Base-by-base conservation (phyloP, 2,329 filamentous ascomycete species). In the Penicillium sp. region DNA sequence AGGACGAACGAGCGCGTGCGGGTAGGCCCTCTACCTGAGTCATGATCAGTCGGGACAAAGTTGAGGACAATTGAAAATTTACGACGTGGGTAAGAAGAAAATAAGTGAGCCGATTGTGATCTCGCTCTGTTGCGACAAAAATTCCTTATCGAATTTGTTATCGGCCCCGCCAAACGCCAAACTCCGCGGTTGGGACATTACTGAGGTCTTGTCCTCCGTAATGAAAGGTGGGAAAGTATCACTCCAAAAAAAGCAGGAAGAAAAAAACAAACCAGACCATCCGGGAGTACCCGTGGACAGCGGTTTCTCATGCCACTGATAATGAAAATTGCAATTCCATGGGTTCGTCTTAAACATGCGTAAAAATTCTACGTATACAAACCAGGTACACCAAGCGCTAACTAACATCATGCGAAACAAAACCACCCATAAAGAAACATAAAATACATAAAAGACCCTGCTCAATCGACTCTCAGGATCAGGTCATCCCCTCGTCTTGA, bases 391-490 rank as follows among this genome's bases (percentile, higher is more conserved):
- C 5, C 34, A n/a, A n/a, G 6, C 34, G 34, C 34, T 36, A n/a
- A n/a, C 34, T 31, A 27, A 18, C 24, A 18, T 32, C 13, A 27
- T 53, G 40, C 27, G 31, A 49, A 27, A 27, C 36, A 38, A 43
- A 45, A 21, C 43, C 53, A 41, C 31, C 31, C 43, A 5, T 46
- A n/a, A 40, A 24, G 38, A 36, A 14, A 43, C 27, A 43, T 36
- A 44, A 45, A 39, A 18, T 36, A 38, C 50, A 45, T 11, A 24
- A 24, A 13, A 36, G 7, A n/a, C 4, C 14, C 3, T 27, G 32
- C 14, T 65, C 49, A 70, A 41, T 72, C 69, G 40, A 72, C 69
- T 24, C 60, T 63, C 5, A 72, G 54, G 34, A 70, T 68, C 55
- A 72, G 52, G 56, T 72, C 69, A 11, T 58, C 58, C 9, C 70